phyloP scores from a whole-genome alignment of 2,329 filamentous ascomycete genomes.

The Arthrocladium fulminans region DNA sequence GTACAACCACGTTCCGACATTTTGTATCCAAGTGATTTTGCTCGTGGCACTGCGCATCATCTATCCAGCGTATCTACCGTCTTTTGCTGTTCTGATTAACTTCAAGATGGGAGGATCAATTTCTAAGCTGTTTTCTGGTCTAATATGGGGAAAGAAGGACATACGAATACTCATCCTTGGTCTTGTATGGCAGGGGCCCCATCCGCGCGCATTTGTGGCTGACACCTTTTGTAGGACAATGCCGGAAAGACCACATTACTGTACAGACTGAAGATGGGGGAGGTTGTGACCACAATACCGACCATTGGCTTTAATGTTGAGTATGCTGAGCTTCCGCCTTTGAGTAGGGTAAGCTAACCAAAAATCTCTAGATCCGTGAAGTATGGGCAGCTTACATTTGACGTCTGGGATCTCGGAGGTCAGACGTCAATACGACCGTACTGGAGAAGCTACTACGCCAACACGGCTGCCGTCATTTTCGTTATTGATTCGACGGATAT shows the following conservation, averaged over 20 bases:
- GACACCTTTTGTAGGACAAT: conserved; percentile 61
- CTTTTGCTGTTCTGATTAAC: too few species aligned
- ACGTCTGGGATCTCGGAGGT: conserved; percentile 96
- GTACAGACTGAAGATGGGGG: conserved; percentile 96
- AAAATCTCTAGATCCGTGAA: conserved; percentile 74
- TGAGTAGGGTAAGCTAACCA: too few species aligned
- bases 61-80: too few species aligned
- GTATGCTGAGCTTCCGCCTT: too few species aligned
- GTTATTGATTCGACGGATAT: conserved; percentile 98
- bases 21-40: too few species aligned
- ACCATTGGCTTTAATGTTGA: conserved; percentile 99
- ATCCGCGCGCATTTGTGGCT: background rate
- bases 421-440: conserved; percentile 98
- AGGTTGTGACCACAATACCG: conserved; percentile 97
- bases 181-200: conserved; percentile 54
- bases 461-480: conserved; percentile 96
- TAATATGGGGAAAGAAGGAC: conserved; percentile 92
- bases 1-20: too few species aligned
- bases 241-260: conserved; percentile 95
- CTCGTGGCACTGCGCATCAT: too few species aligned
- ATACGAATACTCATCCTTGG: conserved; percentile 92
- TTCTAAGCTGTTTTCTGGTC: conserved; percentile 53
- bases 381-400: conserved; percentile 97
- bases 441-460: conserved; percentile 99
- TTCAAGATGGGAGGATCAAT: conserved; percentile 49